Conservation (phyloP, 1,139 yeast species). For the Taphrina sp. region DNA sequence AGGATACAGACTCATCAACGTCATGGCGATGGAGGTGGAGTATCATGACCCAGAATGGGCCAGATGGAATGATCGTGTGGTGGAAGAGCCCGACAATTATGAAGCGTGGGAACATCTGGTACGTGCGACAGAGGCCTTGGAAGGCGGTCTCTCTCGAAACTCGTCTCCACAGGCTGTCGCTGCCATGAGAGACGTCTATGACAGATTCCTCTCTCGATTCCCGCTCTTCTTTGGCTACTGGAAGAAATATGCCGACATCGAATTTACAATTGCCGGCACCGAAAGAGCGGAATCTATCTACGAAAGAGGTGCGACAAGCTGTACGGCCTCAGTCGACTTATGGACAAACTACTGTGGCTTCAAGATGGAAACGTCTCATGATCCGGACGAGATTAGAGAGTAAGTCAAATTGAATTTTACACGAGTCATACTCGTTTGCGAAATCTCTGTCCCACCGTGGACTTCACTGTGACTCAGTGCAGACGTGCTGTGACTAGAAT, state of each 20-base stretch:
- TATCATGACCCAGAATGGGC: slow-evolving; percentile 33
- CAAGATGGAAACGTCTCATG: slow-evolving; percentile 50
- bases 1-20: neutral
- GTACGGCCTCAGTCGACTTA: slow-evolving; percentile 59
- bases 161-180: slow-evolving; percentile 49
- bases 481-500: no score
- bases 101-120: slow-evolving; percentile 54
- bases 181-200: slow-evolving; percentile 54
- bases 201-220: slow-evolving; percentile 57
- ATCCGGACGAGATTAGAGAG: slow-evolving; percentile 41
- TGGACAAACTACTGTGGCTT: slow-evolving; percentile 71
- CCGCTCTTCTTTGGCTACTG: slow-evolving; percentile 79
- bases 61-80: slow-evolving; percentile 21
- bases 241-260: slow-evolving; percentile 69
- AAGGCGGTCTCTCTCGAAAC: slow-evolving; percentile 50
- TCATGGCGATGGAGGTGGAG: slow-evolving; percentile 20
- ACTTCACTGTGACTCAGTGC: no score
- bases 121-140: slow-evolving; percentile 43
- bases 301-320: slow-evolving; percentile 53
- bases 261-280: slow-evolving; percentile 60
- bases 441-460: no score
- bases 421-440: no score
- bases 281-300: slow-evolving; percentile 54
- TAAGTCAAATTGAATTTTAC: no score
- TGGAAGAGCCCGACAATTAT: slow-evolving; percentile 26